Evolutionary conservation across 169 alveolate species (phyloP).

Genomic region (Sarcocystis neurona): DNA sequence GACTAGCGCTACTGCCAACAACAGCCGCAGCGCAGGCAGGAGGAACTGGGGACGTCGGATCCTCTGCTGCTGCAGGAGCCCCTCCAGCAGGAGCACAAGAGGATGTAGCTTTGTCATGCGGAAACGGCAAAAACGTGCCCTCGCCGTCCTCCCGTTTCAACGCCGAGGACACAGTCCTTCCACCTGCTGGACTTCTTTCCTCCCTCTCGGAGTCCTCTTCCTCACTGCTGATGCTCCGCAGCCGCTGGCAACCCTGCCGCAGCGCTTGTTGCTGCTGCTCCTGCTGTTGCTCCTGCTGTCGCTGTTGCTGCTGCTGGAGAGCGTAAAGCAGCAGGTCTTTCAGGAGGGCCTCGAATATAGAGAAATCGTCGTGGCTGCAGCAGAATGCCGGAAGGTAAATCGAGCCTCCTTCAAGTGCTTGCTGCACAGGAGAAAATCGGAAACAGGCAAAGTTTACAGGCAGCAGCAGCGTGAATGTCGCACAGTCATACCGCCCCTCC

Average conservation of each 20-base stretch:
- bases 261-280: conserved; percentile 31
- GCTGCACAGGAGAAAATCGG: conserved; percentile 6
- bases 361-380: conserved; percentile 18
- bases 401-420: conserved; percentile 65
- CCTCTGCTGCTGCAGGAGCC: too few relatives aligned
- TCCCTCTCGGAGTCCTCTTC: not conserved
- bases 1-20: not conserved
- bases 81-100: too few relatives aligned
- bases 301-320: not conserved
- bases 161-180: not conserved
- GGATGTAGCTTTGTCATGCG: too few relatives aligned
- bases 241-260: not conserved
- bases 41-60: too few relatives aligned
- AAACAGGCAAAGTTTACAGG: too few relatives aligned
- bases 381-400: conserved; percentile 62
- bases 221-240: not conserved
- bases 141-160: not conserved
- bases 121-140: not conserved
- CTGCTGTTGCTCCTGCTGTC: not conserved
- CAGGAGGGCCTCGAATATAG: conserved; percentile 43
- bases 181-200: not conserved
- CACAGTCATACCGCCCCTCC: not conserved
- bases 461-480: too few relatives aligned
- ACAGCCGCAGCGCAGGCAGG: too few relatives aligned
- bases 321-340: conserved; percentile 42